phyloP scores from a whole-genome alignment of 805 yeast species.

The Pichia cephalocereana region DNA sequence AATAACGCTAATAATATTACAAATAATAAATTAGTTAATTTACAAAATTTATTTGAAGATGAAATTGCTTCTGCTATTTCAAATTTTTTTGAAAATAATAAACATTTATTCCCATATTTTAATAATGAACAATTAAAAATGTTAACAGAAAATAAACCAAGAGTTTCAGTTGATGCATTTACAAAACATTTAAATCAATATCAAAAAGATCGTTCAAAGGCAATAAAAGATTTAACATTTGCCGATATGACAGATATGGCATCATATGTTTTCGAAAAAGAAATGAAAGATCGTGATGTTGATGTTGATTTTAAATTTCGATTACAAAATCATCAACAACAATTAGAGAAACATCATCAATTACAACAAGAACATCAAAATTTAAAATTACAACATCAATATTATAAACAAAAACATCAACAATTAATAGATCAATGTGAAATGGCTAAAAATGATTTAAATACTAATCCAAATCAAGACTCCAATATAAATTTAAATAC shows the following conservation, averaged over 20 bases:
- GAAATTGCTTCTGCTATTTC: slow-evolving; percentile 8
- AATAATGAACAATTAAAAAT: neutral
- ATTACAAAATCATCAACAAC: neutral
- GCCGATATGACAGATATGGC: neutral
- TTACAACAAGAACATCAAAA: neutral
- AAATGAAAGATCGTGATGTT: neutral
- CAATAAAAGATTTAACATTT: slow-evolving; percentile 2
- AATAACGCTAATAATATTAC: slow-evolving; percentile 13
- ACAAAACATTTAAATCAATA: neutral
- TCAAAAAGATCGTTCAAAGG: slow-evolving; percentile 1
- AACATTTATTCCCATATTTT: slow-evolving; percentile 2
- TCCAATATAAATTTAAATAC: too few species aligned
- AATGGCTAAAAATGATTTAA: neutral
- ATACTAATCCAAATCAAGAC: too few species aligned
- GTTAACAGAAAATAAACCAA: neutral
- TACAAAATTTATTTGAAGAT: neutral
- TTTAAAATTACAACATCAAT: neutral
- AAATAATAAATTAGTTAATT: neutral
- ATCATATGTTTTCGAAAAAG: neutral
- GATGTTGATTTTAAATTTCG: neutral
- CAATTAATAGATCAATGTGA: neutral
- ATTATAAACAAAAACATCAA: neutral
- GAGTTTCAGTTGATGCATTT: slow-evolving; percentile 1
- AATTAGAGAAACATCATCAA: neutral
- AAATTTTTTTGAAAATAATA: slow-evolving; percentile 10